Conservation (phyloP, 1,139 yeast genomes). For the Spathaspora jeffriesii region DNA sequence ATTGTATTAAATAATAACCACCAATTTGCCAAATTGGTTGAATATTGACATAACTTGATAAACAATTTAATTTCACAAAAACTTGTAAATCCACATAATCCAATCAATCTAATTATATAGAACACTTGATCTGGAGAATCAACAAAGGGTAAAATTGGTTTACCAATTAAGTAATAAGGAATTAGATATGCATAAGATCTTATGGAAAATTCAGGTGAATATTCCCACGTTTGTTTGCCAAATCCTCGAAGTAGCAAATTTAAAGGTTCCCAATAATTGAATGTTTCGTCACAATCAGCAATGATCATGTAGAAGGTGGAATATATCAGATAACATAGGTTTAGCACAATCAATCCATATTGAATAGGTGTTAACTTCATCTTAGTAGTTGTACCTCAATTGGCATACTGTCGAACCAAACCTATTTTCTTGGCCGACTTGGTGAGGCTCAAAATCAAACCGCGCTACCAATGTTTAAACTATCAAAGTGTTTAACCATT, state of each 20-base stretch:
- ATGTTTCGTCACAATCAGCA: constrained; percentile 85
- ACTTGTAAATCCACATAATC: constrained; percentile 55
- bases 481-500: neutral
- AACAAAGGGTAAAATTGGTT: constrained; percentile 5
- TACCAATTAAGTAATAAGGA: constrained; percentile 45
- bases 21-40: constrained; percentile 52
- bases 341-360: constrained; percentile 22
- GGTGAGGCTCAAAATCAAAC: neutral
- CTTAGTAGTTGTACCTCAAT: neutral
- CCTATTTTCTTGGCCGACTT: neutral
- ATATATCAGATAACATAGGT: constrained; percentile 39
- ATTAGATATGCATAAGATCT: constrained; percentile 79
- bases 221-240: constrained; percentile 97
- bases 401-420: neutral
- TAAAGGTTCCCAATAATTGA: constrained; percentile 93
- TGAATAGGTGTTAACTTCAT: constrained; percentile 11
- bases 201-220: constrained; percentile 87
- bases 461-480: neutral
- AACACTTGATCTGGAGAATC: constrained; percentile 23
- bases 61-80: constrained; percentile 55
- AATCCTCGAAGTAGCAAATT: constrained; percentile 76
- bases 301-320: constrained; percentile 63
- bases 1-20: constrained; percentile 51
- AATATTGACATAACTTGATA: constrained; percentile 37
- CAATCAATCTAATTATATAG: constrained; percentile 54